Evolutionary conservation across 306 rosid species (phyloP).

Genomic region (Hippophae tibetana): DNA sequence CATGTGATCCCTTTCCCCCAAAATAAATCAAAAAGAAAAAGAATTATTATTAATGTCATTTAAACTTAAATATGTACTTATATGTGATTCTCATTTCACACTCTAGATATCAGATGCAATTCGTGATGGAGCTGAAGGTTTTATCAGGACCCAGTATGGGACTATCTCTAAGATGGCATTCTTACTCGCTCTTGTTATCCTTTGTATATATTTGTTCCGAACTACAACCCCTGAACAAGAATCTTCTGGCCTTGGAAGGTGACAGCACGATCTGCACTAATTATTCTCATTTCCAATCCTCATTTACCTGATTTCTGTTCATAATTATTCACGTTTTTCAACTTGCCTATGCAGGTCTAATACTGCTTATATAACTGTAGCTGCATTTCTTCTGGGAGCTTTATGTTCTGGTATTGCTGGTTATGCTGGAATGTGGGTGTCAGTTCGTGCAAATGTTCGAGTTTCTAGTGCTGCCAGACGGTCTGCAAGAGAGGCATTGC

Average conservation of each 20-base stretch:
- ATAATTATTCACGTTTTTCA: conserved; percentile 12
- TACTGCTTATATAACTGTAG: conserved; percentile 86
- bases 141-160: conserved; percentile 93
- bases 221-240: conserved; percentile 79
- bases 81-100: conserved; percentile 8
- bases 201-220: conserved; percentile 87
- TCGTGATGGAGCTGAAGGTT: conserved; percentile 99
- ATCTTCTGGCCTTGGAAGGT: conserved; percentile 91
- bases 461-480: conserved; percentile 98
- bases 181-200: conserved; percentile 70
- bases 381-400: conserved; percentile 92
- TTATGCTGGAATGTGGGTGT: conserved; percentile 99
- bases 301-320: neutral
- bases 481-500: conserved; percentile 97
- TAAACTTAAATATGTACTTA: conserved; percentile 16
- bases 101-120: conserved; percentile 92
- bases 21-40: too few species aligned
- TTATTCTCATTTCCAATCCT: neutral
- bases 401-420: conserved; percentile 94
- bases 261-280: conserved; percentile 14
- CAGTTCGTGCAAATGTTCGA: conserved; percentile 98
- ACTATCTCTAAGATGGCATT: conserved; percentile 96
- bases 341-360: conserved; percentile 61
- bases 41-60: neutral
- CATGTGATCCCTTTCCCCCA: too few species aligned